These are phyloP conservation scores for Fagopyrum esculentum DNA, from an alignment of 148 eudicot species.

Conservation along the genomic window DNA sequence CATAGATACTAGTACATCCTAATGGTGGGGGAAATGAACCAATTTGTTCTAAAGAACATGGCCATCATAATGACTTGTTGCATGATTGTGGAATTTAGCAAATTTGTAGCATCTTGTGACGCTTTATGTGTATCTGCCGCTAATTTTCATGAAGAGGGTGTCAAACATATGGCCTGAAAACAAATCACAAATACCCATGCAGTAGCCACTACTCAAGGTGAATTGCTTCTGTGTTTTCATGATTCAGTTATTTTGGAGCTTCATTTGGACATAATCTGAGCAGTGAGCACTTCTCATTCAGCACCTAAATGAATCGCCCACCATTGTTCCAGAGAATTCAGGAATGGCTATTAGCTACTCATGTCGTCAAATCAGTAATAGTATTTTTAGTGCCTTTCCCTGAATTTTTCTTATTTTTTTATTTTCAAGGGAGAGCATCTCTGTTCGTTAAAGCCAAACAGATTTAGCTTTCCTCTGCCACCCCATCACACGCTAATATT, in stretches of 20 bases:
- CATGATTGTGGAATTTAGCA: too few relatives aligned
- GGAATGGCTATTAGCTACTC: background rate
- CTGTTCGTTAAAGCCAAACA: constrained; percentile 3
- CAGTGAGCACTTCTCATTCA: background rate
- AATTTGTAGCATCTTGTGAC: too few relatives aligned
- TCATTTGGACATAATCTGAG: background rate
- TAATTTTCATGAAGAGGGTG: background rate
- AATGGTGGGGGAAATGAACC: too few relatives aligned
- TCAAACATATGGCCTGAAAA: background rate
- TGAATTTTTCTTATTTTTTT: background rate
- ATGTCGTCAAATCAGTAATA: background rate
- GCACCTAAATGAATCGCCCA: constrained; percentile 3
- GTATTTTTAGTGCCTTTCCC: background rate
- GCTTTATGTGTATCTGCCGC: background rate
- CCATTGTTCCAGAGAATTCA: background rate
- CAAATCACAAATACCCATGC: background rate
- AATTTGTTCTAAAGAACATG: background rate
- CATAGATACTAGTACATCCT: too few relatives aligned
- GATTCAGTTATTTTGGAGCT: background rate
- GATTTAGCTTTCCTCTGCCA: background rate
- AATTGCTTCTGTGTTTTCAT: too few relatives aligned
- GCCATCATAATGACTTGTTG: background rate
- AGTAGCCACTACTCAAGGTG: background rate
- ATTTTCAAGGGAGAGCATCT: background rate
- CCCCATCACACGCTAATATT: background rate